phyloP scores from a whole-genome alignment of 1,284 basidiomycete species.

The Boletellus deceptivus region DNA sequence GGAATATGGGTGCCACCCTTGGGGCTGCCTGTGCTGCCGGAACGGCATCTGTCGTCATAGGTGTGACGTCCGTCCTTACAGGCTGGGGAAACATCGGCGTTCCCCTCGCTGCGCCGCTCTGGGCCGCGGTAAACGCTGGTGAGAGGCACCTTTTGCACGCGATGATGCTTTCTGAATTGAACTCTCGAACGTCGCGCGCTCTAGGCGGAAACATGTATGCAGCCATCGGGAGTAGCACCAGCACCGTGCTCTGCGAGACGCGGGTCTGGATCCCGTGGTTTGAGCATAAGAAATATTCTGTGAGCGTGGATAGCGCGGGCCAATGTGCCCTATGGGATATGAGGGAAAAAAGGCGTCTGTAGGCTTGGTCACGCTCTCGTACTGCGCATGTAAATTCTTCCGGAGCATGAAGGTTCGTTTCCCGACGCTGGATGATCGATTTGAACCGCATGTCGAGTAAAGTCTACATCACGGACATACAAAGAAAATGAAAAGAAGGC shows the following conservation, averaged over 20 bases:
- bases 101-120: constrained; percentile 6
- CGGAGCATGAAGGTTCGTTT: no score
- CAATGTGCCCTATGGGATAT: constrained; percentile 19
- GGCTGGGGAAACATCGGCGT: constrained; percentile 5
- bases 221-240: constrained; percentile 1
- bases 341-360: constrained; percentile 12
- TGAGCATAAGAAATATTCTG: constrained; percentile 22
- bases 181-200: no score
- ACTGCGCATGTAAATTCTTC: no score
- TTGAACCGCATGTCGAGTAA: no score
- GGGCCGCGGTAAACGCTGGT: constrained; percentile 16
- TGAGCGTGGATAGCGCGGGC: constrained; percentile 8
- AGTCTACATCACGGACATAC: no score
- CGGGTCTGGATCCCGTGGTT: constrained; percentile 23
- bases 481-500: no score
- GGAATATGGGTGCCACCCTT: constrained; percentile 19
- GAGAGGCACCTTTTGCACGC: neutral
- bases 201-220: constrained; percentile 14
- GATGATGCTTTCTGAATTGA: no score
- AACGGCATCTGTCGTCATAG: constrained; percentile 18
- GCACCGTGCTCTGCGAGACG: constrained; percentile 13
- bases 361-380: neutral
- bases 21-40: constrained; percentile 19
- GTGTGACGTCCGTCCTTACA: neutral
- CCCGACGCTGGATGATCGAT: no score